A percentile compares a stretch with the other conserved stretches of the same genome.
These are phyloP conservation scores for Lentinus brumalis DNA, from an alignment of 768 basidiomycete genomes.

Conservation along the genomic window DNA sequence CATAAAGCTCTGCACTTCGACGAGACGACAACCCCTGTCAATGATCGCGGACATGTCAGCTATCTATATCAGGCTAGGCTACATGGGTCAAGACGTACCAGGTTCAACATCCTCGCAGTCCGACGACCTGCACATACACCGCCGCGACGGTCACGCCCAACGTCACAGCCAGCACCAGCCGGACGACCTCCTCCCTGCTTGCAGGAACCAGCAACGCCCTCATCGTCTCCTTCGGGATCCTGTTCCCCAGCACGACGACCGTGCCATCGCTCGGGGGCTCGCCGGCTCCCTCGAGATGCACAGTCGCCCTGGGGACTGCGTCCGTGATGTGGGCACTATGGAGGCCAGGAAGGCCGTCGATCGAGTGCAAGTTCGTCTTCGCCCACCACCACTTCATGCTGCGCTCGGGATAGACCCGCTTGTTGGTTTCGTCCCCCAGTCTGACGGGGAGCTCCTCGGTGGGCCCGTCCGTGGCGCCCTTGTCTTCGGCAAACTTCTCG, in stretches of 20 bases:
- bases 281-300: not conserved
- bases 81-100: too few relatives aligned
- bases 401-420: slow-evolving; percentile 33
- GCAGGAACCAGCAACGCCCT: not conserved
- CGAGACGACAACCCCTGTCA: too few relatives aligned
- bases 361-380: slow-evolving; percentile 46
- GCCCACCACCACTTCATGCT: slow-evolving; percentile 56
- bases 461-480: not conserved
- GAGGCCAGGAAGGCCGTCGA: slow-evolving; percentile 62
- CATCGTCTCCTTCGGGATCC: not conserved
- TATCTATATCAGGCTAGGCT: too few relatives aligned
- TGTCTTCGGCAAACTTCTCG: slow-evolving; percentile 22
- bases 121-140: slow-evolving; percentile 9
- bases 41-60: too few relatives aligned
- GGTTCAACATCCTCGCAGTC: not conserved
- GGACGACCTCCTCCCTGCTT: slow-evolving; percentile 21
- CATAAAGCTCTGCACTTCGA: too few relatives aligned
- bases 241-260: not conserved
- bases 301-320: not conserved
- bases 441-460: too few relatives aligned
- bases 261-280: slow-evolving; percentile 7
- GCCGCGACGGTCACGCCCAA: slow-evolving; percentile 30
- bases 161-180: slow-evolving; percentile 35
- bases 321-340: slow-evolving; percentile 27
- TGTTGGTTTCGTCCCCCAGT: slow-evolving; percentile 18